phyloP scores from a whole-genome alignment of 257 asterid genomes.

The Ajuga chamaepitys region DNA sequence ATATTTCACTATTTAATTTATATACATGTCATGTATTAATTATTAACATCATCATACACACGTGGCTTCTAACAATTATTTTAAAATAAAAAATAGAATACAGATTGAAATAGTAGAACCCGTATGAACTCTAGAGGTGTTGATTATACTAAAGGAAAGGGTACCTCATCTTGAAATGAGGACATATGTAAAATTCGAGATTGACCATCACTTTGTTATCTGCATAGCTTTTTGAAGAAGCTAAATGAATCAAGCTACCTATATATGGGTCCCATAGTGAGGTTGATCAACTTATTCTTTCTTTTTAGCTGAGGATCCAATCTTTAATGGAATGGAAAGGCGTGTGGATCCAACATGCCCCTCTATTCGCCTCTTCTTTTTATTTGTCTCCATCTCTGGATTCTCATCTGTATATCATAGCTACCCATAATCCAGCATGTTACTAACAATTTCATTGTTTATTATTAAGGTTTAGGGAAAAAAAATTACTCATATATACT shows the following conservation, averaged over 20 bases:
- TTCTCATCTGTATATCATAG: slow-evolving; percentile 5
- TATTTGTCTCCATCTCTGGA: slow-evolving; percentile 18
- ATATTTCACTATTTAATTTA: no score
- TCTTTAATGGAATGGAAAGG: slow-evolving; percentile 8
- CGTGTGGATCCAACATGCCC: slow-evolving; percentile 32
- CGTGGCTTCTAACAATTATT: no score
- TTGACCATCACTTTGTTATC: slow-evolving; percentile 1
- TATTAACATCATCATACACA: no score
- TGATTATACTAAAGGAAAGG: slow-evolving; percentile 12
- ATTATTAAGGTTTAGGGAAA: neutral
- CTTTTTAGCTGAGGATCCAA: slow-evolving; percentile 10
- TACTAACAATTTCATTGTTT: neutral
- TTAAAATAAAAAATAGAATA: no score
- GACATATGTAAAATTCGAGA: slow-evolving; percentile 16
- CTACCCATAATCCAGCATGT: neutral
- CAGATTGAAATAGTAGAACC: no score
- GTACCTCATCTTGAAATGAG: slow-evolving; percentile 22
- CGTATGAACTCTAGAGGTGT: no score
- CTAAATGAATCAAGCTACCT: slow-evolving; percentile 2
- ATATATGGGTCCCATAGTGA: slow-evolving; percentile 20
- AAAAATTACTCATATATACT: no score
- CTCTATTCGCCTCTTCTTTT: slow-evolving; percentile 16
- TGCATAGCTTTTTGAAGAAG: slow-evolving; percentile 13
- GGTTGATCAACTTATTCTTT: slow-evolving; percentile 18
- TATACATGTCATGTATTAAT: no score